Base-by-base conservation (phyloP, 2,329 filamentous ascomycete genomes). In the Coniosporium tulheliwenetii region DNA sequence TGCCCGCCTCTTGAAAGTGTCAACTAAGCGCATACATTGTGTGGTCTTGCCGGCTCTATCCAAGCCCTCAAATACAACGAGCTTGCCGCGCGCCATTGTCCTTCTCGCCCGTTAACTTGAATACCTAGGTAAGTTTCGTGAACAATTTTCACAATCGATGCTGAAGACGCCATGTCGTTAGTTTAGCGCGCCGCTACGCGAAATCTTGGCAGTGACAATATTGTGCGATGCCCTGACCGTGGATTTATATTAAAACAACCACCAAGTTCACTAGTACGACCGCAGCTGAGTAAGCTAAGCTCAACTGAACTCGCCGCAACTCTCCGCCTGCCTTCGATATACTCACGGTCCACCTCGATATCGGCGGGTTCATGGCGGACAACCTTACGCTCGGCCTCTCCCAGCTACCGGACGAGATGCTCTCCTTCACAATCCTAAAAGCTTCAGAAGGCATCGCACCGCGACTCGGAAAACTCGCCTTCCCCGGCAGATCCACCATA, bases 31-130 rank as follows among this genome's bases (percentile, higher is more conserved):
- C 52, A 79, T 72, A 50, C 85, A 87, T 70, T 94, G 87, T 30
- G 86, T 93, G 15, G 85, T 89, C 70, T 95, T 95, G 42, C 87
- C 87, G 36, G 86, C 85, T 47, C 85, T 77, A 53, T 95, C 87
- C 45, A 95, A 69, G 2, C 87, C 87, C 64, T 95, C 87, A 42
- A 94, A 75, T 4, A 89, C 81, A 40, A 94, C 74, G 30, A 95
- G 73, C 10, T 79, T 76, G 37, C 86, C 86, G 37, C 80, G 71
- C 39, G 53, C 49, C 54, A 61, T 59, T 39, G 30, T 15, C 10
- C 8, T 26, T 29, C 12, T 14, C 10, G 8, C 26, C n/a, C 31
- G 34, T 38, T 41, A 7, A n/a, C n/a, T n/a, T n/a, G n/a, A n/a
- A n/a, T n/a, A n/a, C n/a, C 19, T 26, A 7, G 19, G 7, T 26